Evolutionary conservation across 495 filamentous ascomycete species (phyloP).

Genomic region (Aspergillus diversus): DNA sequence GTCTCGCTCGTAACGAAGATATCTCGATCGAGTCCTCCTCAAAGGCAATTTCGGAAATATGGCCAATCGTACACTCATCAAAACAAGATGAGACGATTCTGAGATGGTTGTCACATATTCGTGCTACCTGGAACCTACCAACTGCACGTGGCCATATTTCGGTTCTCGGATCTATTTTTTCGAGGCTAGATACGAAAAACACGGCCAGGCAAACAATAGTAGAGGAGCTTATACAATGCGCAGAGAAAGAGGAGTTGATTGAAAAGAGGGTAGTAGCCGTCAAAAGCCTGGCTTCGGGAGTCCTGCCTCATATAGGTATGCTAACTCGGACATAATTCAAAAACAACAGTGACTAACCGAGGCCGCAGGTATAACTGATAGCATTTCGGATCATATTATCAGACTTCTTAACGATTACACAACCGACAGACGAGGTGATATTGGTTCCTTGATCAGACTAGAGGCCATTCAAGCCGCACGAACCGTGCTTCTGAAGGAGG

Average conservation of each 20-base stretch:
- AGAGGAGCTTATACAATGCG: conserved; percentile 38
- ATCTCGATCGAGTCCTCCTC: conserved; percentile 52
- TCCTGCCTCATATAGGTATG: conserved; percentile 48
- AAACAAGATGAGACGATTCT: conserved; percentile 41
- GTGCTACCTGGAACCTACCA: conserved; percentile 40
- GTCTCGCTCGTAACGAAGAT: conserved; percentile 50
- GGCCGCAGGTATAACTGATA: conserved; percentile 29
- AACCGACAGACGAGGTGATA: conserved; percentile 81
- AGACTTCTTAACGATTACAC: conserved; percentile 82
- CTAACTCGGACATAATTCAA: background rate
- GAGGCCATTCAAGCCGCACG: conserved; percentile 71
- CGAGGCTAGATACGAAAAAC: conserved; percentile 29
- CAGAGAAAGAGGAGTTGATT: conserved; percentile 51
- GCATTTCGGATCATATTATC: conserved; percentile 39
- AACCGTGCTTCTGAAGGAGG: conserved; percentile 32
- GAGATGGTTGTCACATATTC: conserved; percentile 44
- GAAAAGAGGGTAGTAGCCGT: conserved; percentile 64
- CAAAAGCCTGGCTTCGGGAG: conserved; percentile 57
- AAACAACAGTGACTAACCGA: conserved; percentile 20
- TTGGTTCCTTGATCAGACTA: conserved; percentile 80
- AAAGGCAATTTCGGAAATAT: conserved; percentile 45
- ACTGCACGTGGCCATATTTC: conserved; percentile 51
- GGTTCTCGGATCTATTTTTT: conserved; percentile 46
- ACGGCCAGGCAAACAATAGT: conserved; percentile 33
- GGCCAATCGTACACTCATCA: conserved; percentile 38